Percentiles rank a stretch among this genome's conserved stretches.
Evolutionary conservation across 495 filamentous ascomycete species (phyloP).

Genomic region (Trichoderma gamsii): DNA sequence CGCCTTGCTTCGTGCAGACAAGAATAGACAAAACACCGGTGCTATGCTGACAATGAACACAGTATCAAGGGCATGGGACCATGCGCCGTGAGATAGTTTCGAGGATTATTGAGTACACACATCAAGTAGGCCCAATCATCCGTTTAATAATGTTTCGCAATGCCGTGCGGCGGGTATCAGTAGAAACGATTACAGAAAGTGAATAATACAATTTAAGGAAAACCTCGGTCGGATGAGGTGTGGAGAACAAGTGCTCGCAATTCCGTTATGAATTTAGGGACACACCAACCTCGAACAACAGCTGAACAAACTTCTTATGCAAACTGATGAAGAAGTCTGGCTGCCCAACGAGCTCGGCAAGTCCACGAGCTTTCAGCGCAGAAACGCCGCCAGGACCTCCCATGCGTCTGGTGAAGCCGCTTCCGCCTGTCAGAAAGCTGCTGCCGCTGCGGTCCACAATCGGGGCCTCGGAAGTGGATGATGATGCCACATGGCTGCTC

Average conservation of each 20-base stretch:
- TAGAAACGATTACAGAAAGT: neutral
- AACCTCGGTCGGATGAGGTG: neutral
- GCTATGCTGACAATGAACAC: conserved; percentile 13
- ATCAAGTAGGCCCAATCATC: neutral
- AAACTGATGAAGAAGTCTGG: conserved; percentile 85
- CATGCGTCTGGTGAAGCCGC: conserved; percentile 34
- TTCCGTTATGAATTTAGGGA: conserved; percentile 34
- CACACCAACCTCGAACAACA: conserved; percentile 61
- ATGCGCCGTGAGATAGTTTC: neutral
- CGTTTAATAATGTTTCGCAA: conserved; percentile 2
- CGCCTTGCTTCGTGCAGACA: neutral
- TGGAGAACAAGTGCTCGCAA: neutral
- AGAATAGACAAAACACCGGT: conserved; percentile 5
- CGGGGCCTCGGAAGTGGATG: conserved; percentile 18
- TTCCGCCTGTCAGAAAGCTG: conserved; percentile 42
- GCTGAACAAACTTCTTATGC: conserved; percentile 69
- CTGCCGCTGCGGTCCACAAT: conserved; percentile 26
- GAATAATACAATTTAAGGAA: neutral
- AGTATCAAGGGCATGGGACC: neutral
- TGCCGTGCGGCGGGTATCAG: conserved; percentile 13
- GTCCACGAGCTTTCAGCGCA: conserved; percentile 60
- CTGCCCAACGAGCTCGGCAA: conserved; percentile 80
- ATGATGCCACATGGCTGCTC: conserved; percentile 23
- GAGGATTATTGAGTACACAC: neutral
- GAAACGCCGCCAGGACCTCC: conserved; percentile 36